Conservation (phyloP, 2,329 filamentous ascomycete genomes). For the Phialophora macrospora region DNA sequence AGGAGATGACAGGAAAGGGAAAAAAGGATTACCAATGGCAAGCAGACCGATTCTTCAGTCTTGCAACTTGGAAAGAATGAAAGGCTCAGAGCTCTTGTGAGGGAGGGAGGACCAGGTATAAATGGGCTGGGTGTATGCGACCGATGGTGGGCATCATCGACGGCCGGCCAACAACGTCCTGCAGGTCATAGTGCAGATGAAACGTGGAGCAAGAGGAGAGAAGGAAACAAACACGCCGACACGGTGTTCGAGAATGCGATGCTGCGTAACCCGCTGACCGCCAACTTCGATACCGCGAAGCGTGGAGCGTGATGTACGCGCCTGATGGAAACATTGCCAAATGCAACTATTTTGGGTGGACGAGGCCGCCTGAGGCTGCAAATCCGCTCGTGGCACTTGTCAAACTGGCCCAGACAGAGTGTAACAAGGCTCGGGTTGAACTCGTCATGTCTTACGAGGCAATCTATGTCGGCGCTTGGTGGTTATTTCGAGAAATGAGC, state of each 20-base stretch:
- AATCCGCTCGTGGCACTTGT: conserved; percentile 9
- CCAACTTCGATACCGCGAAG: conserved; percentile 29
- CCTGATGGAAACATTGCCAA: conserved; percentile 32
- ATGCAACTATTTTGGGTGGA: conserved; percentile 34
- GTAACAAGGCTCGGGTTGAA: conserved; percentile 27
- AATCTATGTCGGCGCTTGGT: conserved; percentile 37
- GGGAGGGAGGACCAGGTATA: conserved; percentile 36
- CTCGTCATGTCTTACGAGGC: conserved; percentile 35
- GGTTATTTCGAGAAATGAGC: conserved; percentile 36
- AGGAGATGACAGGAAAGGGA: conserved; percentile 28
- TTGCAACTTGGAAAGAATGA: conserved; percentile 38
- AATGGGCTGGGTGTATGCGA: conserved; percentile 36
- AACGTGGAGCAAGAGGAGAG: conserved; percentile 33
- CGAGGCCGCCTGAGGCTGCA: conserved; percentile 10
- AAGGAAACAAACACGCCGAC: conserved; percentile 35
- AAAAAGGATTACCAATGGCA: conserved; percentile 34
- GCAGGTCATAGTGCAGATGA: conserved; percentile 35
- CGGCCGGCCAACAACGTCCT: conserved; percentile 34
- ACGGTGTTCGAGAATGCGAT: conserved; percentile 30
- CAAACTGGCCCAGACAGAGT: conserved; percentile 24
- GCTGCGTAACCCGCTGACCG: conserved; percentile 30
- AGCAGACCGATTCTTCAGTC: conserved; percentile 30
- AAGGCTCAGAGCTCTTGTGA: conserved; percentile 38
- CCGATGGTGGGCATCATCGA: conserved; percentile 27
- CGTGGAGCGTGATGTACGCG: conserved; percentile 33